Base-by-base conservation (phyloP, 2,329 filamentous ascomycete species). In the Thelonectria discophora region DNA sequence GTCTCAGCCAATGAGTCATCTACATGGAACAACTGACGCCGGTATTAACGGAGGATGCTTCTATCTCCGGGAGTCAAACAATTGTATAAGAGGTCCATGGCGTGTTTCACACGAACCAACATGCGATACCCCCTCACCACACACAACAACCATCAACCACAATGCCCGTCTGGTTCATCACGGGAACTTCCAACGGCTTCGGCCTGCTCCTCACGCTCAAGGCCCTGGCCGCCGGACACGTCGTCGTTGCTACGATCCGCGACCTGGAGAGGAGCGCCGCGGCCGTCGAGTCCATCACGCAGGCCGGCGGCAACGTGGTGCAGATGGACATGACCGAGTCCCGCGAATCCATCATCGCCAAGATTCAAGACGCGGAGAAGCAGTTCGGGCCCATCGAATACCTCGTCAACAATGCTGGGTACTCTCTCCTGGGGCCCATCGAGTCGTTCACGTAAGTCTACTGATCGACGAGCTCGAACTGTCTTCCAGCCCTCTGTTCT, bases 351-450 rank as follows among this genome's bases (percentile, higher is more conserved):
- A 74, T 73, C 52, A 60, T 55, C 17, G 47, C 60, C 42, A 71
- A 69, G 34, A 51, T 75, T 2, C 59, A 67, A 12, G 64, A 64
- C 7, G 72, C 68, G 5, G 69, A 30, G 73, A 76, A 32, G 63
- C 65, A 12, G 52, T 70, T 68, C 34, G 71, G 72, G 9, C 40
- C 51, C 1, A 78, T 86, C 40, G 84, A 86, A 46, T 76, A 84
- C 3, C 72, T 86, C 5, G 78, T 86, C 43, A 86, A 86, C 65
- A 83, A 83, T 59, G 83, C 84, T 2, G 84, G 80, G 3, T 79
- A 75, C 54, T 77, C 76, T 9, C 58, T 60, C 15, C 48, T 71
- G 18, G 67, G 65, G 1, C 54, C 59, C 2, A 48, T 71, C 10
- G 69, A 69, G 42, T 50, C 69, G 1, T 75, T 77, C 53, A 76